Conservation (phyloP, 345 rosid genomes). For the Rhodamnia rubescens region DNA sequence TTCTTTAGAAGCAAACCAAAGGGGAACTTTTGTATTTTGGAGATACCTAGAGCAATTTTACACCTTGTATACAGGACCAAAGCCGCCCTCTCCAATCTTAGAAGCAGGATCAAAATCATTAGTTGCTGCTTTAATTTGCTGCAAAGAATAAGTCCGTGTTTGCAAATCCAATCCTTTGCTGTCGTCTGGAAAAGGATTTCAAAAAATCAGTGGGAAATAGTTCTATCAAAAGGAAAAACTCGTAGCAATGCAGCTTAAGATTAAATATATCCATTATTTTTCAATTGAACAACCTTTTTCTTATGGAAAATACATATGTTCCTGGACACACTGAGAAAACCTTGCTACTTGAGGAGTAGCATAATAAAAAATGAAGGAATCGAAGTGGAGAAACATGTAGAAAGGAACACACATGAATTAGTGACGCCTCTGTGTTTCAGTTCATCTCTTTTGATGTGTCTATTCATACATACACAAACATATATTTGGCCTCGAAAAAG, state of each 20-base stretch:
- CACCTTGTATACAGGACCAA: conserved; percentile 42
- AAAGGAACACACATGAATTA: neutral
- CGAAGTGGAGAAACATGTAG: neutral
- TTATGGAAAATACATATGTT: neutral
- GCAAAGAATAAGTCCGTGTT: conserved; percentile 19
- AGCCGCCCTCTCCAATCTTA: conserved; percentile 45
- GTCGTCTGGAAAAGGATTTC: neutral
- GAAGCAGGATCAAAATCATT: conserved; percentile 19
- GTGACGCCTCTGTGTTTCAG: neutral
- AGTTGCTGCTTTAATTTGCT: conserved; percentile 33
- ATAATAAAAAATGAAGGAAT: neutral
- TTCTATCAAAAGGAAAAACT: neutral
- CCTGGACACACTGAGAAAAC: neutral
- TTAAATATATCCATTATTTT: neutral
- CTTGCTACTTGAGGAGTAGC: neutral
- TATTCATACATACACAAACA: neutral
- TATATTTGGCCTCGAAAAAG: neutral
- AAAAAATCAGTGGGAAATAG: neutral
- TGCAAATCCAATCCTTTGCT: conserved; percentile 13
- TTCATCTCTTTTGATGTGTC: neutral
- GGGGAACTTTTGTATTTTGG: neutral
- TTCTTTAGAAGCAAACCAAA: neutral
- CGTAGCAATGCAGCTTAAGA: neutral
- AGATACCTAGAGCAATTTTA: neutral
- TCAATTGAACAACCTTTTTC: neutral